Conservation (phyloP, 768 basidiomycete genomes). For the Asterophora parasitica region DNA sequence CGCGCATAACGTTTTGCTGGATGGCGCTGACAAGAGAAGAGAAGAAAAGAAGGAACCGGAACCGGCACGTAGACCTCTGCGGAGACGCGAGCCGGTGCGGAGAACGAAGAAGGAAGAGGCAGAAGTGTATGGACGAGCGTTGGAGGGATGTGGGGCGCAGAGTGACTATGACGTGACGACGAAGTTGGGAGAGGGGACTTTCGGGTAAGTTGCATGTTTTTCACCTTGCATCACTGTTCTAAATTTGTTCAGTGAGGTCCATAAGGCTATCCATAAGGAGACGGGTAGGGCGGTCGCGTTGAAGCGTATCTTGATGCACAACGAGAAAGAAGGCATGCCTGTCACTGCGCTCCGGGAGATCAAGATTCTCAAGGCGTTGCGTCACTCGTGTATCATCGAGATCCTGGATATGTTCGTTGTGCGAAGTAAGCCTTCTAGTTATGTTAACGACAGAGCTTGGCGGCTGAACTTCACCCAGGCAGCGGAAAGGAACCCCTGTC, state of each 20-base stretch:
- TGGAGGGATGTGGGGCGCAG: conserved; percentile 67
- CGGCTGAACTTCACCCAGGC: conserved; percentile 32
- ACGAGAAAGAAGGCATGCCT: conserved; percentile 95
- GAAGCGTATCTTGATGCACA: conserved; percentile 95
- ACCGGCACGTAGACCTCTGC: conserved; percentile 22
- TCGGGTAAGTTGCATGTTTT: conserved; percentile 62
- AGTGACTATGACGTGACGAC: conserved; percentile 75
- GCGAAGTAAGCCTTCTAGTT: conserved; percentile 45
- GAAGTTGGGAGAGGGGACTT: conserved; percentile 95
- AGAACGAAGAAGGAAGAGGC: conserved; percentile 62
- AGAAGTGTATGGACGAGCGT: conserved; percentile 60
- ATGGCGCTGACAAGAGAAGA: neutral
- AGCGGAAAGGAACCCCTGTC: conserved; percentile 69
- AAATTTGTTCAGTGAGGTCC: conserved; percentile 65
- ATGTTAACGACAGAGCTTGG: neutral
- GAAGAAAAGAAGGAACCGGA: conserved; percentile 22
- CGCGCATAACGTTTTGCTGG: conserved; percentile 9
- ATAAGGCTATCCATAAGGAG: conserved; percentile 70
- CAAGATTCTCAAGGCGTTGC: conserved; percentile 88
- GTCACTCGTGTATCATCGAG: conserved; percentile 81
- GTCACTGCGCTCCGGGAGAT: conserved; percentile 96
- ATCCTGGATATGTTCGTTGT: conserved; percentile 92
- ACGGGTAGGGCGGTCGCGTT: conserved; percentile 71
- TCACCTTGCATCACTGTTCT: conserved; percentile 7
- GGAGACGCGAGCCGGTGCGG: conserved; percentile 39